Evolutionary conservation across 2,329 filamentous ascomycete species (phyloP).

Genomic region (Rhinocladiella mackenziei): DNA sequence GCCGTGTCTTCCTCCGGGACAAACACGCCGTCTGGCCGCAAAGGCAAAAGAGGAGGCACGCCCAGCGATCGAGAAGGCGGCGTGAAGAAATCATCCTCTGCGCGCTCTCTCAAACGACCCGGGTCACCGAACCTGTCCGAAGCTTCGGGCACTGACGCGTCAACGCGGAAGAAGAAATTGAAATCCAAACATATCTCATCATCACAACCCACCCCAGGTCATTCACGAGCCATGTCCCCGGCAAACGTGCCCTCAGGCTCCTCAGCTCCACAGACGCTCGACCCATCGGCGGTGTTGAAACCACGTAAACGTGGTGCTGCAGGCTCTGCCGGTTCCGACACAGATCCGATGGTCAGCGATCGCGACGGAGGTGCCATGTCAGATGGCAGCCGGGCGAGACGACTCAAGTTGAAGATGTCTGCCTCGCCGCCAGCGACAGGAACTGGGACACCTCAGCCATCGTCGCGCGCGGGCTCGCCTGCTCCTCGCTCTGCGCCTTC

Average conservation of each 20-base stretch:
- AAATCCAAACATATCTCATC: constrained; percentile 61
- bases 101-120: constrained; percentile 69
- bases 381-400: constrained; percentile 19
- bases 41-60: constrained; percentile 50
- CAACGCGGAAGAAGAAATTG: constrained; percentile 60
- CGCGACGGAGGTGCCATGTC: constrained; percentile 27
- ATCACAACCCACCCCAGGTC: constrained; percentile 46
- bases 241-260: constrained; percentile 18
- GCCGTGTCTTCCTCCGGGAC: constrained; percentile 60
- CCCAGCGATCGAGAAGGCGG: constrained; percentile 25
- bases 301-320: constrained; percentile 13
- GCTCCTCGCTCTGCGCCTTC: constrained; percentile 36
- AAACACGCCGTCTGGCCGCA: constrained; percentile 60
- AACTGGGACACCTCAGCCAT: constrained; percentile 32
- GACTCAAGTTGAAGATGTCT: constrained; percentile 26
- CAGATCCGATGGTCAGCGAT: constrained; percentile 19
- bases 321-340: constrained; percentile 23
- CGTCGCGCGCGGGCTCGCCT: constrained; percentile 60
- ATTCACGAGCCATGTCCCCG: constrained; percentile 28
- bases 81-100: constrained; percentile 48
- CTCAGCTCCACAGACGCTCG: constrained; percentile 14
- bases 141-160: constrained; percentile 85
- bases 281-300: constrained; percentile 11
- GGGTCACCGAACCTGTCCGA: constrained; percentile 86
- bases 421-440: constrained; percentile 31